A percentile compares a stretch with the other conserved stretches of the same genome.
phyloP scores from a whole-genome alignment of 306 rosid genomes.

The Trifolium subterraneum region DNA sequence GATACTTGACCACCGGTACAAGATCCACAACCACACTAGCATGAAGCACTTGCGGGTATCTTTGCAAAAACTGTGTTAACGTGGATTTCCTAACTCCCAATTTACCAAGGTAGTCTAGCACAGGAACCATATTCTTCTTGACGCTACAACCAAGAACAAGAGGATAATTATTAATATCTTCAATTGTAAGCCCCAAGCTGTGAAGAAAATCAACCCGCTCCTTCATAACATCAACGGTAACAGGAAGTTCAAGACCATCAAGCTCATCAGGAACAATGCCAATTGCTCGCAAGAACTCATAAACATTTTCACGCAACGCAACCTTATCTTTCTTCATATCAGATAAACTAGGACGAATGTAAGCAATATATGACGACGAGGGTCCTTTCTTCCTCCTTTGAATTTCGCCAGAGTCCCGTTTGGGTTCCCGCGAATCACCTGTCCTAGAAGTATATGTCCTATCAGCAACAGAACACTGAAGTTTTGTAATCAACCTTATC shows the following conservation, averaged over 20 bases:
- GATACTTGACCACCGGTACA: conserved; percentile 83
- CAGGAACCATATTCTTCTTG: conserved; percentile 99
- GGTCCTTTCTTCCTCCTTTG: conserved; percentile 55
- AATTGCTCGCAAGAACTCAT: conserved; percentile 72
- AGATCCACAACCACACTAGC: conserved; percentile 96
- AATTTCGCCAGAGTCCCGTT: conserved; percentile 38
- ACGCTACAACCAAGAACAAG: conserved; percentile 97
- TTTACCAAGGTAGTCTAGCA: conserved; percentile 94
- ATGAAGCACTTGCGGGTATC: conserved; percentile 97
- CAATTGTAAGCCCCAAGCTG: conserved; percentile 78
- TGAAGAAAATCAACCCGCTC: conserved; percentile 93
- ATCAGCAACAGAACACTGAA: conserved; percentile 60
- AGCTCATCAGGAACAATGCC: conserved; percentile 97
- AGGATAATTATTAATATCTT: conserved; percentile 90
- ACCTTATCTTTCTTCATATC: conserved; percentile 74
- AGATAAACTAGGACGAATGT: conserved; percentile 74
- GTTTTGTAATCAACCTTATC: conserved; percentile 55
- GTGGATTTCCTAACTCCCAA: conserved; percentile 91
- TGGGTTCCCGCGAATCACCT: conserved; percentile 44
- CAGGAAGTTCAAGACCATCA: conserved; percentile 98
- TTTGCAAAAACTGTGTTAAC: conserved; percentile 73
- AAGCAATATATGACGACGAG: conserved; percentile 57
- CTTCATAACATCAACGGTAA: conserved; percentile 87
- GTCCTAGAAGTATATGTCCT: conserved; percentile 52
- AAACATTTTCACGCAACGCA: conserved; percentile 67